Percentiles rank a stretch among this genome's conserved stretches.
These are phyloP conservation scores for Chalaropsis thielavioides DNA, from an alignment of 2,329 filamentous ascomycete species.

Conservation along the genomic window DNA sequence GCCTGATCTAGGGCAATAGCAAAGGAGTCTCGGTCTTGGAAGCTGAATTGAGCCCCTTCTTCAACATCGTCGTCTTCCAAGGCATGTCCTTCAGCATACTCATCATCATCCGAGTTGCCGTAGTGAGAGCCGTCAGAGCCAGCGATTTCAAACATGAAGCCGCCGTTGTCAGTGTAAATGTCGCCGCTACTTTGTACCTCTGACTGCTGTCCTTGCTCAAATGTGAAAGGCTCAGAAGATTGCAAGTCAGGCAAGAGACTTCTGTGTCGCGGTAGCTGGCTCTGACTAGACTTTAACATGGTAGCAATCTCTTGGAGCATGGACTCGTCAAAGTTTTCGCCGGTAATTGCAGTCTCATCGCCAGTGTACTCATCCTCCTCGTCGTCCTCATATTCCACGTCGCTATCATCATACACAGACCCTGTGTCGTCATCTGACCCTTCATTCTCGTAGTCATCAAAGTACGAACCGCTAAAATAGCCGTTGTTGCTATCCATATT, in stretches of 20 bases:
- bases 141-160: neutral
- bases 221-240: slow-evolving; percentile 21
- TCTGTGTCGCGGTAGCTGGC: slow-evolving; percentile 33
- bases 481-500: slow-evolving; percentile 28
- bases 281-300: slow-evolving; percentile 37
- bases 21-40: slow-evolving; percentile 16
- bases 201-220: neutral
- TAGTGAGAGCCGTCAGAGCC: slow-evolving; percentile 22
- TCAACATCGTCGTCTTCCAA: slow-evolving; percentile 18
- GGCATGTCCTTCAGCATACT: neutral
- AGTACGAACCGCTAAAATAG: slow-evolving; percentile 34
- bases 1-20: slow-evolving; percentile 7
- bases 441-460: slow-evolving; percentile 46
- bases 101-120: slow-evolving; percentile 19
- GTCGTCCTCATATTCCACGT: slow-evolving; percentile 22
- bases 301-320: slow-evolving; percentile 51
- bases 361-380: slow-evolving; percentile 25
- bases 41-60: slow-evolving; percentile 9
- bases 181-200: neutral
- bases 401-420: slow-evolving; percentile 21
- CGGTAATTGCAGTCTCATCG: slow-evolving; percentile 27
- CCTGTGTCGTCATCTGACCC: slow-evolving; percentile 28
- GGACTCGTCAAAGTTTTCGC: slow-evolving; percentile 44
- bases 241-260: slow-evolving; percentile 32
- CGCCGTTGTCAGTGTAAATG: neutral